A percentile compares a stretch with the other conserved stretches of the same genome.
These are phyloP conservation scores for Lactifluus echinatus DNA, from an alignment of 768 basidiomycete species.

Conservation along the genomic window DNA sequence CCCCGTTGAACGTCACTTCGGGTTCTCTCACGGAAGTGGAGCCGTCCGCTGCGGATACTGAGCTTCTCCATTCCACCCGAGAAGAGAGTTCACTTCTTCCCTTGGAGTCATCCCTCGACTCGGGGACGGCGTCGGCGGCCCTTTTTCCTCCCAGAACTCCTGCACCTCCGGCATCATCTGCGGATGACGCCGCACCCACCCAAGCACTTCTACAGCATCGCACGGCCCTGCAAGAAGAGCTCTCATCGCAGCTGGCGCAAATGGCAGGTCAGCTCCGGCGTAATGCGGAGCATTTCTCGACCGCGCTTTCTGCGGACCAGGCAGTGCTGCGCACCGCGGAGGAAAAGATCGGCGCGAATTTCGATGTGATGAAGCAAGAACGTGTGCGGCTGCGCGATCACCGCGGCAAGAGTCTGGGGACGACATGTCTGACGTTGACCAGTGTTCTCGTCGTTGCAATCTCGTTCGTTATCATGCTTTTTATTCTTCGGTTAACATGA, in stretches of 20 bases:
- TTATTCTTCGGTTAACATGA: conserved; percentile 57
- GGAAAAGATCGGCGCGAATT: conserved; percentile 67
- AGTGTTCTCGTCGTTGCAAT: conserved; percentile 55
- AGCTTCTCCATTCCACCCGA: conserved; percentile 5
- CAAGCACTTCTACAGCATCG: background rate
- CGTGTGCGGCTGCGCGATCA: conserved; percentile 41
- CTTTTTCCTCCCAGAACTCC: background rate
- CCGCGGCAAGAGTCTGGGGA: conserved; percentile 39
- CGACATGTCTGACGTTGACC: conserved; percentile 44
- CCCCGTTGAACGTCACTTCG: conserved; percentile 8
- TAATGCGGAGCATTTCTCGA: conserved; percentile 74
- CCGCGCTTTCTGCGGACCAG: conserved; percentile 66
- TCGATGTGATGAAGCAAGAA: conserved; percentile 58
- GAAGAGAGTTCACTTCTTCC: background rate
- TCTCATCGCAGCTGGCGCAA: conserved; percentile 61
- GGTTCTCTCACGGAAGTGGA: background rate
- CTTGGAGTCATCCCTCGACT: background rate
- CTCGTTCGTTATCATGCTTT: conserved; percentile 64
- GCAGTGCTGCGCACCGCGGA: conserved; percentile 57
- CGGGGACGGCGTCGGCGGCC: background rate
- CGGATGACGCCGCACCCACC: background rate
- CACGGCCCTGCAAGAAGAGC: conserved; percentile 55
- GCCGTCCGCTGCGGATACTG: background rate
- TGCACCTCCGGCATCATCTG: background rate
- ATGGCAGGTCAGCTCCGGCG: conserved; percentile 87